These are phyloP conservation scores for Amanita fuliginea DNA, from an alignment of 768 basidiomycete genomes.

Conservation along the genomic window DNA sequence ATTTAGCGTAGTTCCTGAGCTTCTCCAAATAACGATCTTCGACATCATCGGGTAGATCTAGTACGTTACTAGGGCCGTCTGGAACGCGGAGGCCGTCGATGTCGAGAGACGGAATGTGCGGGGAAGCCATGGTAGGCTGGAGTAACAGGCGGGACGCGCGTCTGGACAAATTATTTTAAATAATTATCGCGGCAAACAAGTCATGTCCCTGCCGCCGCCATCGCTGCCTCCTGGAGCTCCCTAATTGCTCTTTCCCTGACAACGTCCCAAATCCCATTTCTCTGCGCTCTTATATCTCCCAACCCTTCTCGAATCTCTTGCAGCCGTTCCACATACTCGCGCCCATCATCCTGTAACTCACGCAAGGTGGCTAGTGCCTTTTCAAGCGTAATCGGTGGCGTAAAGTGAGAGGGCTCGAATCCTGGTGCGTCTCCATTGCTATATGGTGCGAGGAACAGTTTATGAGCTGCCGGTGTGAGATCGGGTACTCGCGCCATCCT, in stretches of 20 bases:
- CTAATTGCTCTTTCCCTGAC: constrained; percentile 65
- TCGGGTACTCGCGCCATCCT: constrained; percentile 52
- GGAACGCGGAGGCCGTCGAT: constrained; percentile 23
- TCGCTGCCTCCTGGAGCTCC: constrained; percentile 62
- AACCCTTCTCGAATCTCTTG: constrained; percentile 76
- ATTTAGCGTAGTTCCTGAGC: constrained; percentile 48
- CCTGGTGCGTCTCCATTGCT: constrained; percentile 33
- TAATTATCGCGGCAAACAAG: neutral
- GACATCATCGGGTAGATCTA: constrained; percentile 16
- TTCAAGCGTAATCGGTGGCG: constrained; percentile 56
- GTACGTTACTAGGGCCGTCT: constrained; percentile 12
- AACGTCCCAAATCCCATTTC: constrained; percentile 66
- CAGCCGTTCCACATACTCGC: constrained; percentile 78
- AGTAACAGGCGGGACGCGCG: constrained; percentile 5
- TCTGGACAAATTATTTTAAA: constrained; percentile 2
- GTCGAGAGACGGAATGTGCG: constrained; percentile 35
- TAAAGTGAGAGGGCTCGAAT: constrained; percentile 53
- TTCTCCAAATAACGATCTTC: constrained; percentile 45
- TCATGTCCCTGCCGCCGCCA: constrained; percentile 19
- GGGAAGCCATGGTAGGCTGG: constrained; percentile 25
- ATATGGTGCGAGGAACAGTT: constrained; percentile 49
- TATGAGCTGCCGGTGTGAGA: constrained; percentile 52
- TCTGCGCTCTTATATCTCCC: constrained; percentile 62
- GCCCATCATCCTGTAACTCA: constrained; percentile 77
- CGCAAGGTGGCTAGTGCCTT: constrained; percentile 63